Percentiles rank a stretch among this genome's conserved stretches.
These are phyloP conservation scores for Phytopythium vexans DNA, from an alignment of 352 stramenopile species.

Conservation along the genomic window DNA sequence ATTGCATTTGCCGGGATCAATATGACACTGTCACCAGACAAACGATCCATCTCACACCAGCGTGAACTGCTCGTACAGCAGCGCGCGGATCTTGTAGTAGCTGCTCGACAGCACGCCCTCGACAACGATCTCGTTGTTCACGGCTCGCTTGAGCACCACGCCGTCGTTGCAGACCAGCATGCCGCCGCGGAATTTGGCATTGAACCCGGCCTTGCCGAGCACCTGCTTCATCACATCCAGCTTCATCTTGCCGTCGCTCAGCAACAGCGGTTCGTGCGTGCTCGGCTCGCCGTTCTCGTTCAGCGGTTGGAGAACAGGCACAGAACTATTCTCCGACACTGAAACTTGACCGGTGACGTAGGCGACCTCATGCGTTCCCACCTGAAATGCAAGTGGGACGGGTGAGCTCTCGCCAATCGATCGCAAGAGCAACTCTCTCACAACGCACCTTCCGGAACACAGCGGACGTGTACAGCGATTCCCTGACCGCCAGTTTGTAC, in stretches of 20 bases:
- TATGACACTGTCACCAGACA: too few species aligned
- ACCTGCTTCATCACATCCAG: slow-evolving; percentile 89
- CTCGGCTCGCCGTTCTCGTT: slow-evolving; percentile 29
- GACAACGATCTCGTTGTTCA: slow-evolving; percentile 88
- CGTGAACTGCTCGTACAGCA: slow-evolving; percentile 88
- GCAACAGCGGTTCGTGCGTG: slow-evolving; percentile 74
- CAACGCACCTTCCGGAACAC: slow-evolving; percentile 78
- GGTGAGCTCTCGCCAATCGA: slow-evolving; percentile 6
- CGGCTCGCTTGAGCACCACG: slow-evolving; percentile 79
- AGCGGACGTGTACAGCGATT: slow-evolving; percentile 80
- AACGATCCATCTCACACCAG: slow-evolving; percentile 47
- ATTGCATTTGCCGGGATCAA: too few species aligned
- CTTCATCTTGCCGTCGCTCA: slow-evolving; percentile 89
- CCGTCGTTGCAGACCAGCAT: slow-evolving; percentile 89
- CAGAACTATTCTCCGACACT: slow-evolving; percentile 60
- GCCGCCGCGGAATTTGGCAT: slow-evolving; percentile 86
- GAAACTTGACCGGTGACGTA: slow-evolving; percentile 80
- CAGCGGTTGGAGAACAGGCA: slow-evolving; percentile 66
- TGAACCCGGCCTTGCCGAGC: slow-evolving; percentile 80
- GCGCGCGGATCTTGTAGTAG: slow-evolving; percentile 85
- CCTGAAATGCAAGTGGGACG: slow-evolving; percentile 20
- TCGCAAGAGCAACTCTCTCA: neutral
- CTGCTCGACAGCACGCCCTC: slow-evolving; percentile 80
- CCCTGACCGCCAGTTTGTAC: slow-evolving; percentile 86
- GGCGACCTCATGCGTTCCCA: slow-evolving; percentile 81